phyloP scores from a whole-genome alignment of 176 grass and related monocot species.

The Thinopyrum elongatum region DNA sequence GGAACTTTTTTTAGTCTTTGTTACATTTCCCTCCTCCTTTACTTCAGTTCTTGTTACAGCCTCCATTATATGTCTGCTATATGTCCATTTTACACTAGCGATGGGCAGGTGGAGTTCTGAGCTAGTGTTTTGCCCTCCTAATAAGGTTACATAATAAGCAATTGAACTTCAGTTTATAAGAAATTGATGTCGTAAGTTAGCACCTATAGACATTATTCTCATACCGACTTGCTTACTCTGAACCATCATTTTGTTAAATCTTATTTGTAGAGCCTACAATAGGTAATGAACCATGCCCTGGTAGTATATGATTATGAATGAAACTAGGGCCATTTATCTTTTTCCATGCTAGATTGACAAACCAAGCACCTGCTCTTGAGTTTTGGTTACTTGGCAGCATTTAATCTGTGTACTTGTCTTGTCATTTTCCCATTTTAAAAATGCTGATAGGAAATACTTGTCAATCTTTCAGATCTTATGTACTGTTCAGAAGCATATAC shows the following conservation, averaged over 20 bases:
- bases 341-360: conserved; percentile 2
- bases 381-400: conserved; percentile 12
- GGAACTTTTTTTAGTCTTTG: conserved; percentile 4
- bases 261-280: neutral
- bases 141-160: conserved; percentile 9
- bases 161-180: neutral
- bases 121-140: neutral
- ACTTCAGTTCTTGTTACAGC: too few relatives aligned
- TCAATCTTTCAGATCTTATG: conserved; percentile 80
- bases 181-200: neutral
- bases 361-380: neutral
- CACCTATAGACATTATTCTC: neutral
- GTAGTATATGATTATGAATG: conserved; percentile 2
- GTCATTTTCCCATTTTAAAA: conserved; percentile 10
- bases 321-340: neutral
- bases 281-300: neutral
- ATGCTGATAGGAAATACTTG: conserved; percentile 32
- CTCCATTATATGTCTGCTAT: too few relatives aligned
- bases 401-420: conserved; percentile 12
- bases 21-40: neutral
- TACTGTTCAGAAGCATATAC: conserved; percentile 93
- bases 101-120: neutral
- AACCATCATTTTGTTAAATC: conserved; percentile 4
- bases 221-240: conserved; percentile 3
- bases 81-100: neutral